Conservation (phyloP, 2,329 filamentous ascomycete species). For the Cyphellophora attinorum region DNA sequence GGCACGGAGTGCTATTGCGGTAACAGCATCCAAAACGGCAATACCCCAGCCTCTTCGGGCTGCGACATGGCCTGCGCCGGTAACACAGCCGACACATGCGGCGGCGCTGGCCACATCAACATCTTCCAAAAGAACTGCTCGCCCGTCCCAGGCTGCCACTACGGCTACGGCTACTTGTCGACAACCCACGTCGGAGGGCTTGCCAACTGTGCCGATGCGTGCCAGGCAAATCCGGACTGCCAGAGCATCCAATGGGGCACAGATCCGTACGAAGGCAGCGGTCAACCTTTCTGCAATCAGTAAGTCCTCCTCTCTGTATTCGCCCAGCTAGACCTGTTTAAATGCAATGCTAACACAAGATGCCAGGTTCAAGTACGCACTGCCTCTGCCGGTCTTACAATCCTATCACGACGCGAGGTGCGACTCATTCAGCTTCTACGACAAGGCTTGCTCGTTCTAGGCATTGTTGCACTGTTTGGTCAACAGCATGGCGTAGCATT, state of each 20-base stretch:
- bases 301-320: no score
- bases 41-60: conserved; percentile 8
- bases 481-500: no score
- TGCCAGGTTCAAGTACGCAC: no score
- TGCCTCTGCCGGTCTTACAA: no score
- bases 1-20: conserved; percentile 23
- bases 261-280: neutral
- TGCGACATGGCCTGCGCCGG: conserved; percentile 36
- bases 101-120: conserved; percentile 25
- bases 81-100: conserved; percentile 28
- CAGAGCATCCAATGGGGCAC: neutral
- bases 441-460: neutral
- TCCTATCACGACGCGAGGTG: neutral
- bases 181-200: no score
- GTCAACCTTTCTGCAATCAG: neutral
- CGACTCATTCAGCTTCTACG: neutral
- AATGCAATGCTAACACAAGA: neutral
- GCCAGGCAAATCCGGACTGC: neutral
- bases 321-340: neutral
- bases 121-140: conserved; percentile 7
- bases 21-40: conserved; percentile 20
- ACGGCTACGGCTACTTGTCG: neutral
- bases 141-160: neutral
- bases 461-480: no score
- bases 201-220: neutral